Conservation (phyloP, 176 grass and related monocot species). For the Ampelocalamus luodianensis region DNA sequence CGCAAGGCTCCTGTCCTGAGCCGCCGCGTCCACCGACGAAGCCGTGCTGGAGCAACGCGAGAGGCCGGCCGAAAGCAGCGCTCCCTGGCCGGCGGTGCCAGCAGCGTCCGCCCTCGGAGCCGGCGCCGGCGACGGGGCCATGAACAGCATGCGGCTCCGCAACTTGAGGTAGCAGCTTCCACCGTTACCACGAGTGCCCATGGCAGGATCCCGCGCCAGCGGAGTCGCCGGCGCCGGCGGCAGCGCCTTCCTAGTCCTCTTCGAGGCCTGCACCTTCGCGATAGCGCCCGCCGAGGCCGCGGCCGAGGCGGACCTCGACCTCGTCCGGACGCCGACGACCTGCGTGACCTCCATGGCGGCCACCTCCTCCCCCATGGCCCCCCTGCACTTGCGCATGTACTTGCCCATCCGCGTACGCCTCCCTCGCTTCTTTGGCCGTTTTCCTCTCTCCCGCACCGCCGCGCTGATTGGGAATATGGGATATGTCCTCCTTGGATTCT, state of each 20-base stretch:
- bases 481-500: conserved; percentile 44
- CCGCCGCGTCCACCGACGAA: conserved; percentile 34
- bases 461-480: conserved; percentile 10
- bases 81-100: neutral
- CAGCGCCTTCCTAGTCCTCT: conserved; percentile 41
- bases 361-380: conserved; percentile 48
- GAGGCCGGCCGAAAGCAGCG: conserved; percentile 2
- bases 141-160: conserved; percentile 78
- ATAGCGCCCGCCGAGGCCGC: neutral
- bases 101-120: neutral
- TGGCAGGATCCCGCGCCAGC: neutral
- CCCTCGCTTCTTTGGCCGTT: conserved; percentile 42
- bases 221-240: neutral
- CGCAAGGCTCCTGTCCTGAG: conserved; percentile 23
- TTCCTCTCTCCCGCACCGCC: conserved; percentile 8
- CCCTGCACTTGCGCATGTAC: conserved; percentile 79
- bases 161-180: conserved; percentile 67
- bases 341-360: conserved; percentile 72
- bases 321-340: conserved; percentile 67
- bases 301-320: conserved; percentile 53
- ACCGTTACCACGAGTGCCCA: neutral
- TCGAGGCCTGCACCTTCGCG: conserved; percentile 5
- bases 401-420: conserved; percentile 56
- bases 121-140: conserved; percentile 14
- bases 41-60: conserved; percentile 74